Conservation (phyloP, 192 early-diverging fungal genomes). For the Coemansia sp. region DNA sequence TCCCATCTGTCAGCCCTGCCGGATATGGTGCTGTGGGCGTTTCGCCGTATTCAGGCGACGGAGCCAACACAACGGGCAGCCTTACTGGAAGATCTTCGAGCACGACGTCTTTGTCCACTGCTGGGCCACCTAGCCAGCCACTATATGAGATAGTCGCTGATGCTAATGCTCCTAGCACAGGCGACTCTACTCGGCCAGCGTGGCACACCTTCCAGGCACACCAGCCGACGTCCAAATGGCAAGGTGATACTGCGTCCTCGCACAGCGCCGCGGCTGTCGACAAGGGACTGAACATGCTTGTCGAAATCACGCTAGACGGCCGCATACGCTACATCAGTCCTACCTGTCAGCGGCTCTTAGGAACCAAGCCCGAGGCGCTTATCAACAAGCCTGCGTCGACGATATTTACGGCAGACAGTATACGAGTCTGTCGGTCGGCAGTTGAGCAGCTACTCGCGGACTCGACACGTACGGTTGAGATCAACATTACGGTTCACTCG, state of each 20-base stretch:
- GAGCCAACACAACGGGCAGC: not conserved
- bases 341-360: slow-evolving; percentile 31
- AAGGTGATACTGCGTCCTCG: not conserved
- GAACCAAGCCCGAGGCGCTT: slow-evolving; percentile 23
- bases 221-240: not conserved
- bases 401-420: slow-evolving; percentile 27
- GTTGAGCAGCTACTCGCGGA: slow-evolving; percentile 45
- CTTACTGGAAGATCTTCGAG: slow-evolving; percentile 1
- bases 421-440: slow-evolving; percentile 31
- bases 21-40: not conserved
- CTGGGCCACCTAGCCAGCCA: not conserved
- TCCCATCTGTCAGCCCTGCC: slow-evolving; percentile 3
- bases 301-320: slow-evolving; percentile 39
- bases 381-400: slow-evolving; percentile 31
- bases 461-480: slow-evolving; percentile 43
- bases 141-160: too few relatives aligned
- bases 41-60: not conserved
- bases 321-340: slow-evolving; percentile 51
- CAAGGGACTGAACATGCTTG: slow-evolving; percentile 40
- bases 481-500: slow-evolving; percentile 23
- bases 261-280: slow-evolving; percentile 24
- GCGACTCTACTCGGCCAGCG: not conserved
- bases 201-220: slow-evolving; percentile 2
- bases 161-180: not conserved
- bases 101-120: not conserved